Percentiles rank a stretch among this genome's conserved stretches.
phyloP scores from a whole-genome alignment of 1,284 basidiomycete genomes.

The Cryptococcus wingfieldii region DNA sequence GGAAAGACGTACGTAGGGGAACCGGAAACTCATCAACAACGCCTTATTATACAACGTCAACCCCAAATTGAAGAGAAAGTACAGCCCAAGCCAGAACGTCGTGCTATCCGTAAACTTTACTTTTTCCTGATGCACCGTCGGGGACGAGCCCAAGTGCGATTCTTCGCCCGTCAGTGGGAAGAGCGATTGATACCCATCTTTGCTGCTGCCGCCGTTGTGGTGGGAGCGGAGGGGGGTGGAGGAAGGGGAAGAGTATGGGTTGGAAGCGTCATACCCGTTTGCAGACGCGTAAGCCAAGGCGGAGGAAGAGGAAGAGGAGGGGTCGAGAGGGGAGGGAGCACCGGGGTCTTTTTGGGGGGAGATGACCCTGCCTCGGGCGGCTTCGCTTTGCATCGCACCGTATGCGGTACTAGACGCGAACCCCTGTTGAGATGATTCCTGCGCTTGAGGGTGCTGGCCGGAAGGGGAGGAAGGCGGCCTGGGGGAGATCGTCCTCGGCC shows the following conservation, averaged over 20 bases:
- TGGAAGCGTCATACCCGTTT: slow-evolving; percentile 8
- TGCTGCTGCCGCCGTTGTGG: neutral
- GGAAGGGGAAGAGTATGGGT: neutral
- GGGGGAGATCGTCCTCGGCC: neutral
- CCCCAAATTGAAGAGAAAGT: slow-evolving; percentile 82
- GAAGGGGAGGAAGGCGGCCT: neutral
- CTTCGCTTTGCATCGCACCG: neutral
- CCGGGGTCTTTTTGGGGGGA: slow-evolving; percentile 4
- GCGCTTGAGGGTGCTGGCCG: neutral
- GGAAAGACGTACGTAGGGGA: slow-evolving; percentile 62
- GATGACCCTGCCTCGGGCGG: slow-evolving; percentile 11
- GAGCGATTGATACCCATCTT: neutral
- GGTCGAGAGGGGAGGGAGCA: neutral
- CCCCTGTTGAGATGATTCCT: too few relatives aligned
- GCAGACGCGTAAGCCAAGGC: neutral
- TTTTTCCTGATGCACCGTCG: slow-evolving; percentile 11
- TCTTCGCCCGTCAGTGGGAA: slow-evolving; percentile 13
- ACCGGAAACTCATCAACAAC: slow-evolving; percentile 82
- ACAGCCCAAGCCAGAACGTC: slow-evolving; percentile 66
- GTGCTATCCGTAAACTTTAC: slow-evolving; percentile 32
- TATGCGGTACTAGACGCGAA: too few relatives aligned
- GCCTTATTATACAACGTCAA: slow-evolving; percentile 91
- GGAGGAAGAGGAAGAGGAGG: neutral
- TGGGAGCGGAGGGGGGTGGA: too few relatives aligned
- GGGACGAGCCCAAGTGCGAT: slow-evolving; percentile 4